phyloP scores from a whole-genome alignment of 441 rosid genomes.

The Populus trichocarpa region DNA sequence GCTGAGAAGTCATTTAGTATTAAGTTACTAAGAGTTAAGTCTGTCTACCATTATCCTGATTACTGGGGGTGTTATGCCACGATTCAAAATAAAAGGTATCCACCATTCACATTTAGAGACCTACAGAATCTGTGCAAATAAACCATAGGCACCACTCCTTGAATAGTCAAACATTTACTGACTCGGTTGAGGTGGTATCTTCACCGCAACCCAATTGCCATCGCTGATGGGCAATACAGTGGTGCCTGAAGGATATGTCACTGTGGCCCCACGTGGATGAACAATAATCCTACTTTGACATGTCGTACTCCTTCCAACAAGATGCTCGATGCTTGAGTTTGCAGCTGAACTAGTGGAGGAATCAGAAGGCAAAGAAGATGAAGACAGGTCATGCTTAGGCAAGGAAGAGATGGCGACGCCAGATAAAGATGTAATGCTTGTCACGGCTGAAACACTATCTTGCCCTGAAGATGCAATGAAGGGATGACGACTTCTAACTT shows the following conservation, averaged over 20 bases:
- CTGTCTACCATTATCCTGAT: too few relatives aligned
- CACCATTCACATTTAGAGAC: too few relatives aligned
- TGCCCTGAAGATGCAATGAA: slow-evolving; percentile 16
- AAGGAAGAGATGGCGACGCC: not conserved
- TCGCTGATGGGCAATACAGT: slow-evolving; percentile 27
- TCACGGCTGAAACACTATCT: slow-evolving; percentile 1
- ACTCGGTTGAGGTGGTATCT: slow-evolving; percentile 14
- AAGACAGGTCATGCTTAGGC: slow-evolving; percentile 2
- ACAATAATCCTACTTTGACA: slow-evolving; percentile 25
- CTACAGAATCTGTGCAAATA: too few relatives aligned
- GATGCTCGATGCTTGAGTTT: not conserved
- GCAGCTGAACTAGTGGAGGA: not conserved
- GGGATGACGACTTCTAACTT: not conserved
- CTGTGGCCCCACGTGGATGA: slow-evolving; percentile 18
- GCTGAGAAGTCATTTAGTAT: too few relatives aligned
- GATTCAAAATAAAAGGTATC: too few relatives aligned
- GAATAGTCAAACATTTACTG: not conserved
- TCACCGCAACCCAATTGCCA: slow-evolving; percentile 43
- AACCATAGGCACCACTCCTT: too few relatives aligned
- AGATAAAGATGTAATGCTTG: slow-evolving; percentile 5
- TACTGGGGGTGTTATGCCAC: too few relatives aligned
- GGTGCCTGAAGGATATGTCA: slow-evolving; percentile 27
- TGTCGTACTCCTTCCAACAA: slow-evolving; percentile 7
- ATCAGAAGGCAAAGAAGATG: slow-evolving; percentile 8
- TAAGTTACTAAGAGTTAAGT: too few relatives aligned